Base-by-base conservation (phyloP, 2,329 filamentous ascomycete genomes). In the Penicillium vulpinum region DNA sequence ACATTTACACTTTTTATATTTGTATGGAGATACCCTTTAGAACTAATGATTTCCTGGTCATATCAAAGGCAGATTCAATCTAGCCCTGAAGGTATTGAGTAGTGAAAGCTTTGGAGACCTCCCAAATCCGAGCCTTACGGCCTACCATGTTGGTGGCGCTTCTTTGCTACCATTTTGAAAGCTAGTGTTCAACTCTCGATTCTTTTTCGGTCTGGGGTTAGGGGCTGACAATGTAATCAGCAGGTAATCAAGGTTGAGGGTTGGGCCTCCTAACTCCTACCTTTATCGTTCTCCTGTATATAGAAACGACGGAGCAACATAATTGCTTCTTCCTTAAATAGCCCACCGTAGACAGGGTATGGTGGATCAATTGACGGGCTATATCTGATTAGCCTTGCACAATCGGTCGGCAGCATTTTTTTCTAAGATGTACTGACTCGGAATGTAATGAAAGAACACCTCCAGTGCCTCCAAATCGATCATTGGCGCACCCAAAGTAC, bases 251-350 rank as follows among this genome's bases (percentile, higher is more conserved):
- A 33, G 5, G 4, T 47, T 35, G 15, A 13, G 16, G 24, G 16
- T 43, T 38, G 16, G 33, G 16, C 22, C 3, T 33, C 15, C 40
- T 31, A 48, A 28, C n/a, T 29, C 50, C 41, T 41, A 90, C 90
- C 91, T 81, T 94, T 90, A 62, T 90, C 91, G 75, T 99, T 99
- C 76, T 99, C 92, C 76, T 99, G 94, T 31, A 99, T 90, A 73
- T 99, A 99, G 75, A 99, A 99, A 57, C 93, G 87, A 62, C 95
- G 84, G 63, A 99, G 81, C 64, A 99, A 77, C 74, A 93, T 92
- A 58, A 99, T 95, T 5, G 94, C 93, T 70, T 97, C 93, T 69
- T 96, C 90, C 45, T 91, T 85, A 67, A 91, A 91, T 80, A 95
- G 88, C 1, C 92, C 93, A 38, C 92, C 91, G 71, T 92, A 88